These are phyloP conservation scores for Phytophthora foliorum DNA, from an alignment of 352 stramenopile genomes.

Conservation along the genomic window DNA sequence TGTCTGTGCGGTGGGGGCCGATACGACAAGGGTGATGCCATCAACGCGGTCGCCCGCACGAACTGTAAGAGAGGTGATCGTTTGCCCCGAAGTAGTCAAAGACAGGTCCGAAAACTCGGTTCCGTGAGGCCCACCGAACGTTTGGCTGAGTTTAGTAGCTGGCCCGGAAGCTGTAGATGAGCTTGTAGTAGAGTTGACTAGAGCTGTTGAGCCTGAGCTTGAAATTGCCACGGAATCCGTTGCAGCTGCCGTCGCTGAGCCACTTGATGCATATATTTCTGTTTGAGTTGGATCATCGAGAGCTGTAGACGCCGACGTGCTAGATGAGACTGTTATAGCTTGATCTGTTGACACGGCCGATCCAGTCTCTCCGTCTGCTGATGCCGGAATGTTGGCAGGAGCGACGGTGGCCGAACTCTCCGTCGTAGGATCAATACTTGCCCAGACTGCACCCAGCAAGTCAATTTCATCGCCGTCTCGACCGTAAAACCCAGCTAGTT, in stretches of 20 bases:
- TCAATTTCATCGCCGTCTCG: constrained; percentile 21
- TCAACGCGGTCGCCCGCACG: constrained; percentile 22
- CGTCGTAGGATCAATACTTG: constrained; percentile 3
- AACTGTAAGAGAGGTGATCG: constrained; percentile 26
- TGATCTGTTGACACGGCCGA: background rate
- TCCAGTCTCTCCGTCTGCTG: background rate
- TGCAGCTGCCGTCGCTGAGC: background rate
- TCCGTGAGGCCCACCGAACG: constrained; percentile 9
- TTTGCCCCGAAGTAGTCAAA: constrained; percentile 24
- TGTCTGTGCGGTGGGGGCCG: constrained; percentile 13
- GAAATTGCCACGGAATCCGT: background rate
- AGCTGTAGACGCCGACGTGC: background rate
- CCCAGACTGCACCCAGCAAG: constrained; percentile 13
- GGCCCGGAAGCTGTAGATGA: background rate
- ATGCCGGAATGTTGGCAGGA: background rate
- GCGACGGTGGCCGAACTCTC: background rate
- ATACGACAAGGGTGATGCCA: constrained; percentile 23
- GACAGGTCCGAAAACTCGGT: constrained; percentile 30
- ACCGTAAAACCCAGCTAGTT: constrained; percentile 16
- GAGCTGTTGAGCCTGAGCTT: background rate
- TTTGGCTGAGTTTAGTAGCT: background rate
- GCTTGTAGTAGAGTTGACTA: background rate
- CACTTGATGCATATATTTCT: background rate
- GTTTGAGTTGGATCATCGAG: background rate
- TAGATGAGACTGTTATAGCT: background rate